Evolutionary conservation across 495 filamentous ascomycete species (phyloP).

Genomic region (Hapsidospora chrysogenum): DNA sequence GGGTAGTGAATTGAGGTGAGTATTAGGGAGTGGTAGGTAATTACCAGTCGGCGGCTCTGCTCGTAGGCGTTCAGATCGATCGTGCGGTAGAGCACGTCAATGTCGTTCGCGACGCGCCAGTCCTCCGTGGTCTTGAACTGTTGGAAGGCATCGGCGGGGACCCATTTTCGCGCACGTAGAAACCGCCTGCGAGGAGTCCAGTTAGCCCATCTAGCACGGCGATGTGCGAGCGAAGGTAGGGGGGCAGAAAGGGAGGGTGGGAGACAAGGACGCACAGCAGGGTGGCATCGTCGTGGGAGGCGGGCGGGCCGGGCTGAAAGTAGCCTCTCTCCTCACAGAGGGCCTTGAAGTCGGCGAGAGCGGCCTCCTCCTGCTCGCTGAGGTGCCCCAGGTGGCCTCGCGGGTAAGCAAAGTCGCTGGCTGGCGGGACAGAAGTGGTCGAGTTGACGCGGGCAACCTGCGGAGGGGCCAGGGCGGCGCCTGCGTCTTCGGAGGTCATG

Average conservation of each 20-base stretch:
- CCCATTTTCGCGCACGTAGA: conserved; percentile 62
- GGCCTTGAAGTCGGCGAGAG: conserved; percentile 50
- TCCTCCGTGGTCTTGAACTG: conserved; percentile 84
- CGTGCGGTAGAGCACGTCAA: conserved; percentile 57
- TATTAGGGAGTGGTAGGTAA: conserved; percentile 9
- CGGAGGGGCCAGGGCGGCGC: too few relatives aligned
- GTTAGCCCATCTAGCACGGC: conserved; percentile 1
- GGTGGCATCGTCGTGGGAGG: conserved; percentile 68
- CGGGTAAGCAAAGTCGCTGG: too few relatives aligned
- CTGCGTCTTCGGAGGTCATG: too few relatives aligned
- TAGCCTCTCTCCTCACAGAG: conserved; percentile 44
- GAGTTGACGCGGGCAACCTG: too few relatives aligned
- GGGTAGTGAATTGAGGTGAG: too few relatives aligned
- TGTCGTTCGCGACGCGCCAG: conserved; percentile 65
- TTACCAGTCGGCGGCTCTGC: conserved; percentile 54
- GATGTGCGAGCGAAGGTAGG: not conserved
- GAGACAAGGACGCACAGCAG: conserved; percentile 66
- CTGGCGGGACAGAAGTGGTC: too few relatives aligned
- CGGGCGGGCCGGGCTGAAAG: conserved; percentile 37
- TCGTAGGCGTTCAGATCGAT: conserved; percentile 74
- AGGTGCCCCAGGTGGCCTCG: conserved; percentile 61
- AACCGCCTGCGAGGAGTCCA: conserved; percentile 40
- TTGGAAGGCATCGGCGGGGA: conserved; percentile 51
- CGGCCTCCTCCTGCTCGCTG: conserved; percentile 44
- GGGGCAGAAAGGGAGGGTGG: not conserved